A percentile compares a stretch with the other conserved stretches of the same genome.
Conservation (phyloP, 139 green algal genomes). For the Chlorella sp. region DNA sequence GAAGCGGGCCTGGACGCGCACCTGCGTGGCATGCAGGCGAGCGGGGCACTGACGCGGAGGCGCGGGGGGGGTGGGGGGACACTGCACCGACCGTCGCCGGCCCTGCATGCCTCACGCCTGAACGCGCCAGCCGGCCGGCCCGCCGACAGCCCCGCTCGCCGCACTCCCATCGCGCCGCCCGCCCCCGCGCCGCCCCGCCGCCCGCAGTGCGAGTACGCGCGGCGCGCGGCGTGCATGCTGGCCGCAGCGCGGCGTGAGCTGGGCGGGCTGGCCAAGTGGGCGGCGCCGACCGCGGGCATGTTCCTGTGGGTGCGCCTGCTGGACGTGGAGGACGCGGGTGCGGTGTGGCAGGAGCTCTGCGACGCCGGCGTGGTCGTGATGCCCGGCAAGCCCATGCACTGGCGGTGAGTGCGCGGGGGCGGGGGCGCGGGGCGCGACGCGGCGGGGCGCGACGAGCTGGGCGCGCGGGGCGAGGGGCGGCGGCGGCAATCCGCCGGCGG, state of each 20-base stretch:
- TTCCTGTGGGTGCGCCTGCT: conserved; percentile 50
- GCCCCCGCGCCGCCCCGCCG: too few relatives aligned
- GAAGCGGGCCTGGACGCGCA: conserved; percentile 42
- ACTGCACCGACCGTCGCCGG: too few relatives aligned
- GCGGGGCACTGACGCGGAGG: too few relatives aligned
- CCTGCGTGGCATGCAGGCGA: conserved; percentile 36
- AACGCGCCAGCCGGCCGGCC: too few relatives aligned
- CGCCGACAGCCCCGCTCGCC: too few relatives aligned
- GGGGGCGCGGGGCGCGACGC: background rate
- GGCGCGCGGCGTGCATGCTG: conserved; percentile 22
- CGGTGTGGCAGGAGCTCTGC: conserved; percentile 28
- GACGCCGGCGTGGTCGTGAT: conserved; percentile 40
- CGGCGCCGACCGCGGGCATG: conserved; percentile 41
- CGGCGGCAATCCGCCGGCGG: background rate
- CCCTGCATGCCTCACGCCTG: too few relatives aligned
- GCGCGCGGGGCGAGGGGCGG: background rate
- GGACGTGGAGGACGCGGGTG: conserved; percentile 18
- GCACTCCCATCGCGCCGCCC: too few relatives aligned
- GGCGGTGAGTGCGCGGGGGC: background rate
- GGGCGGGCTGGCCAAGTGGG: conserved; percentile 45
- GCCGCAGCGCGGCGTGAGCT: conserved; percentile 33
- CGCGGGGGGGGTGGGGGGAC: too few relatives aligned
- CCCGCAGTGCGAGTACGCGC: conserved; percentile 48
- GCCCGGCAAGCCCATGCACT: conserved; percentile 25
- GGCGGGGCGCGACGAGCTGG: background rate